phyloP scores from a whole-genome alignment of 768 basidiomycete species.

The Cystobasidium ongulense region DNA sequence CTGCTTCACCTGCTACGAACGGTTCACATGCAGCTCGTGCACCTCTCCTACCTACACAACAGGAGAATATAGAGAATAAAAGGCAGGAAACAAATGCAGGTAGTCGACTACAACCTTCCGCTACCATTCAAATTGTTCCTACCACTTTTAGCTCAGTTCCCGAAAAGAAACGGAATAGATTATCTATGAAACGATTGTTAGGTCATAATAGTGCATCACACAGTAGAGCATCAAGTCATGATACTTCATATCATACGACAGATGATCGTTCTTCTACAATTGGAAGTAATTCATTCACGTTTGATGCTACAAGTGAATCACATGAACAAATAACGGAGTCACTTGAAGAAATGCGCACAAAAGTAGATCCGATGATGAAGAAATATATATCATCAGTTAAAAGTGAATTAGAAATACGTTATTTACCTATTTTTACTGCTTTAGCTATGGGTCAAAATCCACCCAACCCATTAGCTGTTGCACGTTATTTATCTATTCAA shows the following conservation, averaged over 20 bases:
- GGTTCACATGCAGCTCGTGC: background rate
- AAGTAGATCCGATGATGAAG: constrained; percentile 5
- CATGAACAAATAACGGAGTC: background rate
- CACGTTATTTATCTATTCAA: background rate
- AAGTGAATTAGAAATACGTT: constrained; percentile 17
- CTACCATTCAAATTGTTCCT: background rate
- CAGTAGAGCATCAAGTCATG: background rate
- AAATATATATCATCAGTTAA: constrained; percentile 20
- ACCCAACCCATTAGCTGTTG: constrained; percentile 16
- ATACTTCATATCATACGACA: background rate
- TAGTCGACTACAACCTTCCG: background rate
- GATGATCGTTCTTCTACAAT: background rate
- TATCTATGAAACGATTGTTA: background rate
- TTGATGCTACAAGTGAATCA: background rate
- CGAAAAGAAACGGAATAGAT: constrained; percentile 4
- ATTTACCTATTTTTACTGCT: constrained; percentile 13
- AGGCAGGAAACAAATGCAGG: background rate
- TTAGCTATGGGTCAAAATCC: background rate
- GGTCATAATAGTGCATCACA: background rate
- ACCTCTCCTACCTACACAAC: background rate
- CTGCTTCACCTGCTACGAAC: background rate
- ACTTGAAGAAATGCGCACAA: background rate
- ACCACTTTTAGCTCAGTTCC: background rate
- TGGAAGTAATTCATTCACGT: background rate
- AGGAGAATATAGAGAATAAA: background rate